Evolutionary conservation across 768 basidiomycete genomes (phyloP), one percentile per base, ranked within the genome.

Genomic region (Erythrobasidium yunnanense): DNA sequence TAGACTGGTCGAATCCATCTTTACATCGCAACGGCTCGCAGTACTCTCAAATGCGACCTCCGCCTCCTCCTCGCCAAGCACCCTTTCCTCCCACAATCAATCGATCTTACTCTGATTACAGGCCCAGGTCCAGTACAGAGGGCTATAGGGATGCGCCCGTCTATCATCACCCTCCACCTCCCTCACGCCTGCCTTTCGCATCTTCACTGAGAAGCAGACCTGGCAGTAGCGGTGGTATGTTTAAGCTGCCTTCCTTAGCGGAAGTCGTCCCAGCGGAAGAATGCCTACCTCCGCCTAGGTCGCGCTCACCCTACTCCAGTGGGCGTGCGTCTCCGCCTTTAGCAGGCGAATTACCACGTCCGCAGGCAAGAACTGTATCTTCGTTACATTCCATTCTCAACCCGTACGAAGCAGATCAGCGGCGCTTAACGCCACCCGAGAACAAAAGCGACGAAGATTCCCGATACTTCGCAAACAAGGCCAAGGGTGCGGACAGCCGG

Each of bases 381-480:
- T 25, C 49, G 17, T 8, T 51, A 25, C 49, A 25, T 8, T 51
- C 49, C 49, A 15, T 51, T 8, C 49, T 51, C 13, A 13, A 51
- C 49, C 49, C 49, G 49, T 13, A 51, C 49, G 49, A 51, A 11
- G 49, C 17, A 51, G 49, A 8, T 15, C 49, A 30, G 32, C 18
- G n/a, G 17, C 20, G 25, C 4, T 23, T 65, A 17, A 18, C 32
- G 50, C 2, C 2, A 23, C 27, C 23, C 47, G 62, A 65, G n/a
- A 52, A 32, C 30, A 25, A 50, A 20, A 52, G 62, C 8, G 57
- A 63, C 20, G 49, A 51, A 29, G 57, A 68, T 32, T 5, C 27
- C 6, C 60, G 60, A 8, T 63, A 63, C 33, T 63, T 7, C 22
- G 27, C 49, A 32, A 63, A 32, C 25, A n/a, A 49, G 2, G 47